Conservation (phyloP, 2,329 filamentous ascomycete genomes). For the Diaporthe sp. region DNA sequence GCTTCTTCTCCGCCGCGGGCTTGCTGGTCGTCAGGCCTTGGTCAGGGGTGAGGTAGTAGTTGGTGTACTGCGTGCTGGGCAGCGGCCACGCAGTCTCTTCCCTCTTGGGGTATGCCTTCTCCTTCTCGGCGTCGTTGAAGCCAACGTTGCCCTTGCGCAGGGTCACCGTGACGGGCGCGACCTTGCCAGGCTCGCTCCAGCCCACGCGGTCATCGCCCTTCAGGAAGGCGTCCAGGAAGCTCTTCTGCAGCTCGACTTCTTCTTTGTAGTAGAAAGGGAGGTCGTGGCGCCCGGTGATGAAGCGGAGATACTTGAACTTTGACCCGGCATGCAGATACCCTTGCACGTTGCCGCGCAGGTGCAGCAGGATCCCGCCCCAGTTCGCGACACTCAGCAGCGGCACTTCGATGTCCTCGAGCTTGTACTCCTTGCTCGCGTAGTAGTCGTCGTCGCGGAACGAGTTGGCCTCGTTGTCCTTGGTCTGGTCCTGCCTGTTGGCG, state of each 20-base stretch:
- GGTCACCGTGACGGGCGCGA: constrained; percentile 72
- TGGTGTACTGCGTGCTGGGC: constrained; percentile 73
- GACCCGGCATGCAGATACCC: constrained; percentile 76
- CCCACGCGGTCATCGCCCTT: constrained; percentile 75
- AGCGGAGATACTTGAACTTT: constrained; percentile 76
- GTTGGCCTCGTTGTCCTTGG: constrained; percentile 61
- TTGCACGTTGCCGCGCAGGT: constrained; percentile 78
- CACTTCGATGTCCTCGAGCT: constrained; percentile 75
- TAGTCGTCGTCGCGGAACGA: constrained; percentile 74
- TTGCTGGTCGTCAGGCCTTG: constrained; percentile 55
- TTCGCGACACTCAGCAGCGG: constrained; percentile 78
- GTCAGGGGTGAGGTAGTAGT: constrained; percentile 69
- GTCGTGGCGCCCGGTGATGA: constrained; percentile 79
- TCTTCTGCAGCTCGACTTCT: constrained; percentile 76
- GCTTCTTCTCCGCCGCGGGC: constrained; percentile 49
- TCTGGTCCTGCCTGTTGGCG: constrained; percentile 64
- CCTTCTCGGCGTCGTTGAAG: constrained; percentile 73
- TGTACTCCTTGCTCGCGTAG: constrained; percentile 76
- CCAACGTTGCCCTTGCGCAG: constrained; percentile 77
- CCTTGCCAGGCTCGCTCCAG: constrained; percentile 71
- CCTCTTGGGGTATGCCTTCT: constrained; percentile 68
- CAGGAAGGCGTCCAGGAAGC: constrained; percentile 79
- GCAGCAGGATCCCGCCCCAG: constrained; percentile 79
- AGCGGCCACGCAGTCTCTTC: constrained; percentile 77
- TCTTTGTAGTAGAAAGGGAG: constrained; percentile 80